Evolutionary conservation across 176 grass and related monocot species (phyloP).

Genomic region (Ensete ventricosum): DNA sequence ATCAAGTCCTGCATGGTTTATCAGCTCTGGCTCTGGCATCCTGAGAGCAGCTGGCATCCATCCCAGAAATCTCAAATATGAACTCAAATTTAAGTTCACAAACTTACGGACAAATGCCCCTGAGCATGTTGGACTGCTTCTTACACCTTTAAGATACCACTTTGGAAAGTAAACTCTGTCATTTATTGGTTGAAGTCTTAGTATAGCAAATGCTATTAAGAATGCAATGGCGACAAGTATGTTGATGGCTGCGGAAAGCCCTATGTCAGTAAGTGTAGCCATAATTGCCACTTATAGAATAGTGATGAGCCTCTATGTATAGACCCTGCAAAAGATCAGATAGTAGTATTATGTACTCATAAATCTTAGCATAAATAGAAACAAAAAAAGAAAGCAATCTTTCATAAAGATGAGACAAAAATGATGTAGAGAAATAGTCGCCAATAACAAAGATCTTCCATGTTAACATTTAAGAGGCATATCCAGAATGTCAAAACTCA

Average conservation of each 20-base stretch:
- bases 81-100: conserved; percentile 7
- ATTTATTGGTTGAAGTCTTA: conserved; percentile 11
- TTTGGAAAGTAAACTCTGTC: conserved; percentile 17
- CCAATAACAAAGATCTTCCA: too few species aligned
- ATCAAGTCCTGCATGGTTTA: conserved; percentile 19
- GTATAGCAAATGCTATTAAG: conserved; percentile 7
- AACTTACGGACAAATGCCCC: neutral
- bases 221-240: neutral
- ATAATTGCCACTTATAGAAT: neutral
- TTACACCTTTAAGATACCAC: conserved; percentile 13
- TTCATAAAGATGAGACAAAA: too few species aligned
- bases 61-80: conserved; percentile 10
- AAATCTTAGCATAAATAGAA: neutral
- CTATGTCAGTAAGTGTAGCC: conserved; percentile 10
- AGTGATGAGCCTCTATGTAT: neutral
- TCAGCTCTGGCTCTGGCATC: conserved; percentile 16
- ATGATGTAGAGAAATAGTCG: too few species aligned
- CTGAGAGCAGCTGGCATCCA: conserved; percentile 18
- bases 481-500: too few species aligned
- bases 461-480: too few species aligned
- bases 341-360: too few species aligned
- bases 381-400: neutral
- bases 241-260: conserved; percentile 15
- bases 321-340: neutral
- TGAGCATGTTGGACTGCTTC: conserved; percentile 1